Conservation (phyloP, 169 alveolate species). For the Cryptosporidium ryanae region DNA sequence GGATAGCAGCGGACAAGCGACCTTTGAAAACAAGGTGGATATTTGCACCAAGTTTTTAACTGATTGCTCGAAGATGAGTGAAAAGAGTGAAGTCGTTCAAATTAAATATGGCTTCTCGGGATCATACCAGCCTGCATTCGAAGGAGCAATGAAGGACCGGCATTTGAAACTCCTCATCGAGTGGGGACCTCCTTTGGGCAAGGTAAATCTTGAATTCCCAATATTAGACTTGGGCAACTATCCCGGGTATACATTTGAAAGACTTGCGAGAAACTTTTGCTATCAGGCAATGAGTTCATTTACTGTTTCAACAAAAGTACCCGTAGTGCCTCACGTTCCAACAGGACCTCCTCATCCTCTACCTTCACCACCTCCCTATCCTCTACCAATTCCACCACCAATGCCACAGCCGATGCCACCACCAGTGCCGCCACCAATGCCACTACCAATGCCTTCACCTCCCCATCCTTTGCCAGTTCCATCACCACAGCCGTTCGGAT, state of each 20-base stretch:
- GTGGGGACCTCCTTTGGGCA: background rate
- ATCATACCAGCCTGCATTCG: background rate
- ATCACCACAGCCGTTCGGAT: background rate
- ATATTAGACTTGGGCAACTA: background rate
- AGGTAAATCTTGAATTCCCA: slow-evolving; percentile 7
- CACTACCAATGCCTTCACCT: slow-evolving; percentile 1
- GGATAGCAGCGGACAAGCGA: background rate
- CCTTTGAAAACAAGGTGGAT: background rate
- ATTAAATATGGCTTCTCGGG: background rate
- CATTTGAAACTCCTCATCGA: background rate
- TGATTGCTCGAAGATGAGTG: background rate
- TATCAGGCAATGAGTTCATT: background rate
- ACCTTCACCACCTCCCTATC: slow-evolving; percentile 1
- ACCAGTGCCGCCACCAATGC: slow-evolving; percentile 19
- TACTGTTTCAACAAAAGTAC: background rate
- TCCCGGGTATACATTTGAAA: background rate
- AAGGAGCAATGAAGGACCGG: no score
- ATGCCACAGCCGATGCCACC: slow-evolving; percentile 33
- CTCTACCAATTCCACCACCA: slow-evolving; percentile 1
- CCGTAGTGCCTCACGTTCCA: background rate
- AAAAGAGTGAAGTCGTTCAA: background rate
- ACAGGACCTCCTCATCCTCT: slow-evolving; percentile 4
- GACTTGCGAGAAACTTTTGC: slow-evolving; percentile 4
- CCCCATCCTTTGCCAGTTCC: slow-evolving; percentile 5
- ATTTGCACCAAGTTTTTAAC: background rate